These are phyloP conservation scores for Neopestalotiopsis clavispora DNA, from an alignment of 2,329 filamentous ascomycete genomes.

Conservation along the genomic window DNA sequence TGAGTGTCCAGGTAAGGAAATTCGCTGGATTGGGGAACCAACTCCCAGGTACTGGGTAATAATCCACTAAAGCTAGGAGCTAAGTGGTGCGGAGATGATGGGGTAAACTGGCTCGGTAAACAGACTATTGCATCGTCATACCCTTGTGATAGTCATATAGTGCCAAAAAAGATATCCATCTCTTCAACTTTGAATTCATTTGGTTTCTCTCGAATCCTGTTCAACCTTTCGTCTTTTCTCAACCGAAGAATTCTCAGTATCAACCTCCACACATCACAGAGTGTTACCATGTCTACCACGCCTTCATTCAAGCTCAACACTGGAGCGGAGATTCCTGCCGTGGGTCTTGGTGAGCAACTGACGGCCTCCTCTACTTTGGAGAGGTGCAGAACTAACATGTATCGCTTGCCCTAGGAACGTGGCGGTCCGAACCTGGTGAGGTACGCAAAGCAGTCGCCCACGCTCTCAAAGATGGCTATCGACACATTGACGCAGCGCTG, in stretches of 20 bases:
- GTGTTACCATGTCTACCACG: neutral
- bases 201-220: neutral
- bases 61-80: neutral
- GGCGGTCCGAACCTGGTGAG: constrained; percentile 22
- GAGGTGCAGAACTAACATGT: neutral
- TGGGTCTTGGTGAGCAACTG: constrained; percentile 38
- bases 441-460: constrained; percentile 17
- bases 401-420: constrained; percentile 36
- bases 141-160: neutral
- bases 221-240: neutral
- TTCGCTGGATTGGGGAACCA: neutral
- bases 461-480: constrained; percentile 55
- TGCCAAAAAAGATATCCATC: neutral
- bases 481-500: constrained; percentile 60
- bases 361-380: too few relatives aligned
- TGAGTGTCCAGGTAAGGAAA: neutral
- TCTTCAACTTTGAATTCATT: neutral
- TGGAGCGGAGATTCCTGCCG: constrained; percentile 36
- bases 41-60: neutral
- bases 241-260: neutral
- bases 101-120: neutral
- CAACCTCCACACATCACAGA: neutral
- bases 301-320: constrained; percentile 35
- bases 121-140: neutral
- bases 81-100: neutral